These are phyloP conservation scores for Colletotrichum liaoningense DNA, from an alignment of 2,329 filamentous ascomycete species.

Conservation along the genomic window DNA sequence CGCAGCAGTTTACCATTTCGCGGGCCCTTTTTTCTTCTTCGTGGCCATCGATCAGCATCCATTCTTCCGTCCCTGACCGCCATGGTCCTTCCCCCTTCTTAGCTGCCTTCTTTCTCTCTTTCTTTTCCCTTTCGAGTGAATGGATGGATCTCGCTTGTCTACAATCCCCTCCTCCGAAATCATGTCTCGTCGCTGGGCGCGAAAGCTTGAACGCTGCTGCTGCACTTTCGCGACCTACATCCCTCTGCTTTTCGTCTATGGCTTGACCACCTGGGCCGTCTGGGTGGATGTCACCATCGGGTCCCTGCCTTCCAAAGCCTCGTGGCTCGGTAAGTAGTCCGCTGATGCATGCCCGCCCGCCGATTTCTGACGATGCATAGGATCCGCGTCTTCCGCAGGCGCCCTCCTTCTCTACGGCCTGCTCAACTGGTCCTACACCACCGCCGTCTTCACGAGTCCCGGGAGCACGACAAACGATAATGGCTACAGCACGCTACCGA, in stretches of 20 bases:
- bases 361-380: slow-evolving; percentile 48
- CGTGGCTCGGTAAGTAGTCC: slow-evolving; percentile 66
- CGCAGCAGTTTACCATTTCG: slow-evolving; percentile 11
- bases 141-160: slow-evolving; percentile 33
- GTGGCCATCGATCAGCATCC: slow-evolving; percentile 13
- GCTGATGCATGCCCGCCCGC: slow-evolving; percentile 22
- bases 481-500: slow-evolving; percentile 85
- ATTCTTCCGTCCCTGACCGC: slow-evolving; percentile 27
- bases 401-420: slow-evolving; percentile 80
- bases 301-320: slow-evolving; percentile 60
- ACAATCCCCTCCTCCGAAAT: slow-evolving; percentile 46
- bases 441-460: slow-evolving; percentile 92
- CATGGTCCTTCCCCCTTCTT: slow-evolving; percentile 23
- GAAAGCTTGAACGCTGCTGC: slow-evolving; percentile 83
- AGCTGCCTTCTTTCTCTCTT: slow-evolving; percentile 8
- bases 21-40: slow-evolving; percentile 8
- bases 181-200: slow-evolving; percentile 73
- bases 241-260: slow-evolving; percentile 89
- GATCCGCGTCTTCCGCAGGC: slow-evolving; percentile 66
- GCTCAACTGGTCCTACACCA: slow-evolving; percentile 90
- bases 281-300: slow-evolving; percentile 86
- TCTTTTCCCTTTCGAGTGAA: slow-evolving; percentile 22
- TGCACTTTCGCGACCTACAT: slow-evolving; percentile 84
- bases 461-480: slow-evolving; percentile 74
- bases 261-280: slow-evolving; percentile 91